These are phyloP conservation scores for Berberis vulgaris DNA, from an alignment of 164 flowering plant species.

Conservation along the genomic window DNA sequence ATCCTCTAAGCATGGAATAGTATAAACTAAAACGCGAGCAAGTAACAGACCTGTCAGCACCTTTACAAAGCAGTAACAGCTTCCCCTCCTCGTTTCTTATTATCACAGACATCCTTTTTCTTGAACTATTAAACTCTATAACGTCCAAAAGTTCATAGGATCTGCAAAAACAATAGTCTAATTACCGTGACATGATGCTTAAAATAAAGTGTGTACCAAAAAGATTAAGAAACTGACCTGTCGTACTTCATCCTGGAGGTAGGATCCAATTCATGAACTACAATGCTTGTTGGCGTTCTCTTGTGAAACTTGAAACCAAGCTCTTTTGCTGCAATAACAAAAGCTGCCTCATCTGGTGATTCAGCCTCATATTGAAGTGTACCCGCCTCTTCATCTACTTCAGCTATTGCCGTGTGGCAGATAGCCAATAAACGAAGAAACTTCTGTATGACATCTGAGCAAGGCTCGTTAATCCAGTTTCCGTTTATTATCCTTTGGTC, in stretches of 20 bases:
- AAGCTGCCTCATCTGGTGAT: slow-evolving; percentile 97
- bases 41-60: slow-evolving; percentile 84
- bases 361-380: slow-evolving; percentile 85
- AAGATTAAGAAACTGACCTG: slow-evolving; percentile 35
- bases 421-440: slow-evolving; percentile 70
- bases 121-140: slow-evolving; percentile 78
- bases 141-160: slow-evolving; percentile 60
- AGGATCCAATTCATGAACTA: slow-evolving; percentile 56
- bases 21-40: not conserved
- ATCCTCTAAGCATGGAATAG: too few species aligned
- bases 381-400: slow-evolving; percentile 53
- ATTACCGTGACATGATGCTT: not conserved
- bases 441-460: slow-evolving; percentile 47
- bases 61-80: slow-evolving; percentile 72
- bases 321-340: slow-evolving; percentile 93
- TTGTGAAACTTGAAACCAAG: slow-evolving; percentile 75
- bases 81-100: slow-evolving; percentile 68
- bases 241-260: slow-evolving; percentile 46
- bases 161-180: slow-evolving; percentile 36
- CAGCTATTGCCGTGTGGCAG: slow-evolving; percentile 93
- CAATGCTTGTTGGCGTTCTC: slow-evolving; percentile 72
- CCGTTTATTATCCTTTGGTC: slow-evolving; percentile 79
- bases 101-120: slow-evolving; percentile 90
- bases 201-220: not conserved
- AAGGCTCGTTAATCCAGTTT: slow-evolving; percentile 71